Conservation (phyloP, 257 asterid genomes). For the Salvia rosmarinus region DNA sequence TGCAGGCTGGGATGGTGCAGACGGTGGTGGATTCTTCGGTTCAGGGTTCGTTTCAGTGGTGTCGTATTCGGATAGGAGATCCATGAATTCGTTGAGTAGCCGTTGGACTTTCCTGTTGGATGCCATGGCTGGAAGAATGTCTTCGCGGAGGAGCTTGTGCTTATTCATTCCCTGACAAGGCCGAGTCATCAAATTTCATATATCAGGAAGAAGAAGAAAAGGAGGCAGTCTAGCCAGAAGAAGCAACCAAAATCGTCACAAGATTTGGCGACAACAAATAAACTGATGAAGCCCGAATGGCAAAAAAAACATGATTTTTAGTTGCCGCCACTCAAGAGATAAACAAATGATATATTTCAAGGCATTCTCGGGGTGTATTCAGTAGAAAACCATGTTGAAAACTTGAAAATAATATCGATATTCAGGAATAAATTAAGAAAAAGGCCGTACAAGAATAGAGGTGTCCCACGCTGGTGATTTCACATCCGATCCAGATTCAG, state of each 20-base stretch:
- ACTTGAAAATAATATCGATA: neutral
- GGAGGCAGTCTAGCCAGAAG: too few relatives aligned
- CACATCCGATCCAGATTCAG: constrained; percentile 46
- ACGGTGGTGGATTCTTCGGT: constrained; percentile 32
- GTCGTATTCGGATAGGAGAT: constrained; percentile 73
- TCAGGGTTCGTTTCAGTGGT: constrained; percentile 40
- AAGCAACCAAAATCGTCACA: constrained; percentile 7
- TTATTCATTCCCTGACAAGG: constrained; percentile 79
- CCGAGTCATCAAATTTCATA: too few relatives aligned
- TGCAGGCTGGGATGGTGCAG: constrained; percentile 32
- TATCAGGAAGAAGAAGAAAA: too few relatives aligned
- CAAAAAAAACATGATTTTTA: neutral
- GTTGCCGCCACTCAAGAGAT: neutral
- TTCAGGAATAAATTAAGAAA: neutral
- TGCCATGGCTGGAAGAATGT: constrained; percentile 99
- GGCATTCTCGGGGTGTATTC: neutral
- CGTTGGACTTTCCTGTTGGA: constrained; percentile 91
- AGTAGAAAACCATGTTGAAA: neutral
- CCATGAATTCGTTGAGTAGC: constrained; percentile 81
- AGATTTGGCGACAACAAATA: constrained; percentile 15
- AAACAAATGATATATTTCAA: neutral
- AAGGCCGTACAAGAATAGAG: constrained; percentile 66
- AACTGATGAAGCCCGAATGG: neutral
- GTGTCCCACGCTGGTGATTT: constrained; percentile 80
- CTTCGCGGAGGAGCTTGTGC: constrained; percentile 92